Conservation (phyloP, 768 basidiomycete genomes). For the Rhizopogon rudus region DNA sequence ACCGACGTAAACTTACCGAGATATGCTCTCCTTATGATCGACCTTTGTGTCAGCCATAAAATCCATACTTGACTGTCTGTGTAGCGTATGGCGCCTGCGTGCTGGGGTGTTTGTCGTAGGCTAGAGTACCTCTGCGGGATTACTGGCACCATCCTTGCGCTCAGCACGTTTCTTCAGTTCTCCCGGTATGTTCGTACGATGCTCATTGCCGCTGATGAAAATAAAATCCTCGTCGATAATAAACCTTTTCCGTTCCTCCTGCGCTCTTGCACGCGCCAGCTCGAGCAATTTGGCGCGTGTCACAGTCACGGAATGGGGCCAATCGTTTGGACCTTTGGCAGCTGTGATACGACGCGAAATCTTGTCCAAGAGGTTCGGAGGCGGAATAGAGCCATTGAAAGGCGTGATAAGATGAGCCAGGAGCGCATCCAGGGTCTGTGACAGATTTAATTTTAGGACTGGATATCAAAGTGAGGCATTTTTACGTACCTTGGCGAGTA, state of each 20-base stretch:
- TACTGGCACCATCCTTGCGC: slow-evolving; percentile 18
- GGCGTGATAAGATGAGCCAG: slow-evolving; percentile 83
- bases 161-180: neutral
- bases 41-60: slow-evolving; percentile 56
- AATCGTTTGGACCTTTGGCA: slow-evolving; percentile 71
- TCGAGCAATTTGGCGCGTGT: slow-evolving; percentile 82
- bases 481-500: slow-evolving; percentile 58
- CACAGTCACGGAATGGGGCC: slow-evolving; percentile 79
- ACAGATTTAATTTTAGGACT: neutral
- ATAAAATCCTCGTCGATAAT: slow-evolving; percentile 44
- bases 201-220: slow-evolving; percentile 6
- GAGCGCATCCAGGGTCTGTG: slow-evolving; percentile 78
- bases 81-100: slow-evolving; percentile 50
- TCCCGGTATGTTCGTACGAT: neutral
- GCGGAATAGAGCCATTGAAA: slow-evolving; percentile 79
- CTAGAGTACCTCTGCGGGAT: slow-evolving; percentile 37
- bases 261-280: slow-evolving; percentile 63
- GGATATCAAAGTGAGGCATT: no score
- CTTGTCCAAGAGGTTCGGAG: slow-evolving; percentile 83
- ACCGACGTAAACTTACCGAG: slow-evolving; percentile 41
- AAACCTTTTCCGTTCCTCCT: slow-evolving; percentile 41
- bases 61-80: slow-evolving; percentile 85
- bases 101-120: slow-evolving; percentile 43
- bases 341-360: slow-evolving; percentile 73
- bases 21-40: slow-evolving; percentile 45